Conservation (phyloP, 352 stramenopile species). For the Globisporangium nagaii region DNA sequence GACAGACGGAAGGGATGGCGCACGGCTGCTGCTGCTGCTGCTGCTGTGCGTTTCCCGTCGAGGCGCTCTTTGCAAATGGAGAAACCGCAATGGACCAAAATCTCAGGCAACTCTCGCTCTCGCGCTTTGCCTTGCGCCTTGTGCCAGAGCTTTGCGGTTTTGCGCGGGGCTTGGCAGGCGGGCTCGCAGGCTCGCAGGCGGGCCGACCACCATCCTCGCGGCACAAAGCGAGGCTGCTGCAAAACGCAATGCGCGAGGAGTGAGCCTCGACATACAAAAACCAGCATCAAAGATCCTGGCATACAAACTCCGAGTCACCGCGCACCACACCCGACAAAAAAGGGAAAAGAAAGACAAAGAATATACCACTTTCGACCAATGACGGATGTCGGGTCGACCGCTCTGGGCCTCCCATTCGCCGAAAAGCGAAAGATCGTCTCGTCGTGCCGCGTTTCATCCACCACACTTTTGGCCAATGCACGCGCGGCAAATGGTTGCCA, state of each 20-base stretch:
- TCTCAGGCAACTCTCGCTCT: conserved; percentile 8
- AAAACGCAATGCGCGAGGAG: conserved; percentile 1
- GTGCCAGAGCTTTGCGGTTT: too few relatives aligned
- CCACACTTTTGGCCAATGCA: background rate
- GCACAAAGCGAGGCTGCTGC: conserved; percentile 1
- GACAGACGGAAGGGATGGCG: background rate
- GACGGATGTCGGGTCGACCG: too few relatives aligned
- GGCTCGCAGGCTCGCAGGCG: background rate
- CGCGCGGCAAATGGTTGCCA: background rate
- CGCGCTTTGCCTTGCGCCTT: background rate
- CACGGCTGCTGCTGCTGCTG: background rate
- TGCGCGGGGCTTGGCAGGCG: too few relatives aligned
- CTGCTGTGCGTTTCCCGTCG: background rate
- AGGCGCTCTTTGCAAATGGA: conserved; percentile 12
- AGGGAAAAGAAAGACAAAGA: conserved; percentile 7
- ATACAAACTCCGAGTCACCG: conserved; percentile 5
- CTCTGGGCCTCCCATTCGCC: background rate
- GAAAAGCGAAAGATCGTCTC: background rate
- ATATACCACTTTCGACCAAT: background rate
- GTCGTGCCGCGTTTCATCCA: too few relatives aligned
- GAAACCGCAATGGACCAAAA: conserved; percentile 12
- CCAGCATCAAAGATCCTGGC: conserved; percentile 2
- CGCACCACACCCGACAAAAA: background rate
- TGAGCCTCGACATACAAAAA: conserved; percentile 4
- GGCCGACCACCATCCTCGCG: conserved; percentile 9